Evolutionary conservation across 2,329 filamentous ascomycete genomes (phyloP).

Genomic region (Alternaria arborescens): DNA sequence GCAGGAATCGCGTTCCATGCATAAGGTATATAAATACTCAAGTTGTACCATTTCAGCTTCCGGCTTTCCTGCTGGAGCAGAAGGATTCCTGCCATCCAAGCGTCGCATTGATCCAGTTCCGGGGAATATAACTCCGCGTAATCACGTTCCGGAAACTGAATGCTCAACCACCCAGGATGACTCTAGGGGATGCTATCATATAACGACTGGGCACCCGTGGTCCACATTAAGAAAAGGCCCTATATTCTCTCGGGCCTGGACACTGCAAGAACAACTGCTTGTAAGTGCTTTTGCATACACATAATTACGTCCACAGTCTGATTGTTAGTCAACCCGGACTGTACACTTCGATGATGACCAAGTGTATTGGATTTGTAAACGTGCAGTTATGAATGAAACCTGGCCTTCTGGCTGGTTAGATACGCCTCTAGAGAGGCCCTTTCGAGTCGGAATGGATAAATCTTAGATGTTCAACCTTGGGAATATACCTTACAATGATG

Average conservation of each 20-base stretch:
- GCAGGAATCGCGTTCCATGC: not conserved
- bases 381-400: not conserved
- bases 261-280: not conserved
- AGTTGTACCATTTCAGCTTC: not conserved
- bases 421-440: accelerated
- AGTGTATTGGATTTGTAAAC: not conserved
- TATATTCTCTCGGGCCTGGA: not conserved
- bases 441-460: not conserved
- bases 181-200: too few relatives aligned
- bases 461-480: not conserved
- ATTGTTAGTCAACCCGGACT: not conserved
- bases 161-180: too few relatives aligned
- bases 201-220: too few relatives aligned
- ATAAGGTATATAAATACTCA: not conserved
- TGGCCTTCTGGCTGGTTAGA: not conserved
- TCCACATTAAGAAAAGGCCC: too few relatives aligned
- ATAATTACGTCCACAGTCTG: not conserved
- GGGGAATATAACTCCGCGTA: not conserved
- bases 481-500: not conserved
- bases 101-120: not conserved
- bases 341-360: not conserved
- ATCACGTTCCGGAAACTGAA: not conserved
- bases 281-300: not conserved
- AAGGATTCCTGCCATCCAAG: not conserved
- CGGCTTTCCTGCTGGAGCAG: accelerated